Evolutionary conservation across 768 basidiomycete species (phyloP), one percentile per base, ranked within the genome.

Genomic region (Hericium coralloides): DNA sequence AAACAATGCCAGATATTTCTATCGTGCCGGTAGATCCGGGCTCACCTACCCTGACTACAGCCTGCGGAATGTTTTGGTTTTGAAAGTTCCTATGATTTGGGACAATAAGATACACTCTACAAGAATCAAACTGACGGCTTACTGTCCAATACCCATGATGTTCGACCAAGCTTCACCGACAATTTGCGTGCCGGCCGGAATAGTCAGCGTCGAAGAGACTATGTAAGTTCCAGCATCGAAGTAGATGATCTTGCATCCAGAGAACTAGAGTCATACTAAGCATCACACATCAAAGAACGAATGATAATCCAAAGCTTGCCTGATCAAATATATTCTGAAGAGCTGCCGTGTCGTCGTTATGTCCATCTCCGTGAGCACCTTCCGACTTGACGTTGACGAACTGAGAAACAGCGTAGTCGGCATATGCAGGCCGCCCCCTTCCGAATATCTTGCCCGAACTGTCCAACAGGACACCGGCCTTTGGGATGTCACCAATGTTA

Each of bases 181-280:
- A 45, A 81, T 66, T 55, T 73, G 76, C 9, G 76, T 68, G 49
- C 74, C 78, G 1, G 72, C 72, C n/a, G 79, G 79, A 38, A 81
- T 74, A n/a, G 63, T 63, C 52, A 81, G 69, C 43, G 79, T 81
- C 61, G 73, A 62, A 9, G 76, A 72, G 57, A 81, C 70, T 58
- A 73, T 61, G 66, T 81, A 80, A 18, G 74, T 73, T 39, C 80
- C 80, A 1, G 86, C 85, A 62, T 92, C 90, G 64, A 92, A 81
- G 74, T 88, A 91, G 49, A 92, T 84, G 64, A 92, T 85, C 66
- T 86, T 89, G 73, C 83, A 83, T 5, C 83, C 84, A 23, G 83
- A 72, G 65, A 76, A 87, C 87, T 89, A 31, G 31, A 9, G 48
- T 48, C 7, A 9, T 31, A 31, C 31, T 31, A 31, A 31, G 31